Evolutionary conservation across 805 yeast species (phyloP), one percentile per base, ranked within the genome.

Genomic region (Spathaspora arborariae): DNA sequence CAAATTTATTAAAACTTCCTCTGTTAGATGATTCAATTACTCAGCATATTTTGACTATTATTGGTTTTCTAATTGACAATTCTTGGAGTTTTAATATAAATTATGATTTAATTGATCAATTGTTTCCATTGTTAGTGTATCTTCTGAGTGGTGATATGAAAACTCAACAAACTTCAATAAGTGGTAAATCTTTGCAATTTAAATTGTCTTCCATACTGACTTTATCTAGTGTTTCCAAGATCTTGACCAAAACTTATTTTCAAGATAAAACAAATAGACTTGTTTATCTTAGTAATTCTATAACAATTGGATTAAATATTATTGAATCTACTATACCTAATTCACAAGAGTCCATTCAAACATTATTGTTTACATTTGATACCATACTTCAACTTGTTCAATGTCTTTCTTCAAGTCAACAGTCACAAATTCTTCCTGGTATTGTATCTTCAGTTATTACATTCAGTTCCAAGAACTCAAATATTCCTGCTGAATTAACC

Each of bases 361-460:
- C 40, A 6, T 15, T 44, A 1, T 4, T 27, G 5, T 16, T 21
- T 11, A 24, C 45, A 22, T 20, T 44, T 36, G 45, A 49, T 24
- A 33, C 45, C 8, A 7, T 49, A 15, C 20, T 20, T 7, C 11
- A 18, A 8, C 30, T 43, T n/a, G 16, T 39, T n/a, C 42, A 41
- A 4, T 11, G 36, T 20, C 58, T 68, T 2, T 39, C 63, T 5
- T 27, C 70, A 3, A 66, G 65, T n/a, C 67, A 65, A 33, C 42
- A 68, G 5, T 59, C 75, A 9, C 60, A 60, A 37, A 68, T 71
- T 2, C 55, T 72, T n/a, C 77, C 77, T 1, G 77, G 77, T 1
- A 51, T 65, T 4, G 53, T 63, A 1, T 70, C 75, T 4, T 54
- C 62, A 39, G 46, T 68, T 15, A 58, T 68, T 4, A 60, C 62